phyloP scores from a whole-genome alignment of 768 basidiomycete genomes.

The Naganishia friedmannii region DNA sequence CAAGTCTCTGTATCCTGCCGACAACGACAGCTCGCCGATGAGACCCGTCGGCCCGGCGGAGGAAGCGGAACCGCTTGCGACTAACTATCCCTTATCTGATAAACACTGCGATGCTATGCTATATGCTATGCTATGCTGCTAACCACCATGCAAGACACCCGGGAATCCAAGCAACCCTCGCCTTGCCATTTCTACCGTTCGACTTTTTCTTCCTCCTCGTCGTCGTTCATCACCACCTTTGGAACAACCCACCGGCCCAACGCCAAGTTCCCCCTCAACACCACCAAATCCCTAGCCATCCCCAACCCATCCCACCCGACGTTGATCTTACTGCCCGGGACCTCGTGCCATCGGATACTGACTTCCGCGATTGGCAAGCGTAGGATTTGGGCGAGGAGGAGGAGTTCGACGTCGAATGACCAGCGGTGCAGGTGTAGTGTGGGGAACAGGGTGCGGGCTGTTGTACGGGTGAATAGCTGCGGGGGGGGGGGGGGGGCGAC shows the following conservation, averaged over 20 bases:
- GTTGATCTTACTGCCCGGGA: constrained; percentile 84
- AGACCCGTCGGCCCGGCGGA: too few species aligned
- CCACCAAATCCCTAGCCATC: constrained; percentile 82
- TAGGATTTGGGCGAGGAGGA: constrained; percentile 76
- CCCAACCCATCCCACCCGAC: constrained; percentile 78
- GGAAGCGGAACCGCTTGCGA: too few species aligned
- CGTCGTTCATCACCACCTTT: neutral
- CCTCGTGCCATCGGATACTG: constrained; percentile 88
- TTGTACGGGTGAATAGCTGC: constrained; percentile 72
- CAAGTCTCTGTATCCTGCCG: too few species aligned
- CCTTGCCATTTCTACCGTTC: neutral
- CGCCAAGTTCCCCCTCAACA: constrained; percentile 76
- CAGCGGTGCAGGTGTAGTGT: constrained; percentile 81
- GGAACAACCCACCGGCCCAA: constrained; percentile 64
- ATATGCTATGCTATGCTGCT: neutral
- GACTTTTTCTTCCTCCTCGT: neutral
- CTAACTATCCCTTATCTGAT: too few species aligned
- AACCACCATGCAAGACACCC: too few species aligned
- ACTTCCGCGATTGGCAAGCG: constrained; percentile 79
- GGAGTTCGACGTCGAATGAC: constrained; percentile 95
- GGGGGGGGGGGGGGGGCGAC: neutral
- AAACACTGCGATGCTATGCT: neutral
- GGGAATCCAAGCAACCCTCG: too few species aligned
- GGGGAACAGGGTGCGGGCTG: constrained; percentile 80
- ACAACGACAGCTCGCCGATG: too few species aligned